These are phyloP conservation scores for Coemansia reversa DNA, from an alignment of 192 early-diverging fungal genomes.

Conservation along the genomic window DNA sequence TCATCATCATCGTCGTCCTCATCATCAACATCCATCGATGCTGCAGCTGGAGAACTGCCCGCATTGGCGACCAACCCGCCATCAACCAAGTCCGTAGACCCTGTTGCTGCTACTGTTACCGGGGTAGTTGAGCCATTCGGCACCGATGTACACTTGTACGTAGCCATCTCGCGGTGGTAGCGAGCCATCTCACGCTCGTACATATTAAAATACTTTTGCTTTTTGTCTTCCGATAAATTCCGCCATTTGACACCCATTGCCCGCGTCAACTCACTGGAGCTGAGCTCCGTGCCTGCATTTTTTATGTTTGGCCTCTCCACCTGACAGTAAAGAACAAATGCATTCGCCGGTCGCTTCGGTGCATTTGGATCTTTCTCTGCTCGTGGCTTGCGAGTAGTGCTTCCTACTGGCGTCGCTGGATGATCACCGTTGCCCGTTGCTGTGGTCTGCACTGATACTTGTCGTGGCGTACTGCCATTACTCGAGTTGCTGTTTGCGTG, in stretches of 20 bases:
- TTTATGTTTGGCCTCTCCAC: conserved; percentile 49
- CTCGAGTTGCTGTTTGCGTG: conserved; percentile 18
- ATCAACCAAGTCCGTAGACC: neutral
- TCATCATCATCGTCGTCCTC: conserved; percentile 12
- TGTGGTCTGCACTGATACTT: conserved; percentile 4
- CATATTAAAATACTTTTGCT: conserved; percentile 47
- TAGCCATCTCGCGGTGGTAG: conserved; percentile 48
- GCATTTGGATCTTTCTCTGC: conserved; percentile 52
- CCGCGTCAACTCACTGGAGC: conserved; percentile 47
- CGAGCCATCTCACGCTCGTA: conserved; percentile 51
- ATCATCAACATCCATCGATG: conserved; percentile 22
- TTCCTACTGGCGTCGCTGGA: neutral
- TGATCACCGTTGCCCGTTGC: conserved; percentile 9
- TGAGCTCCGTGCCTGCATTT: conserved; percentile 36
- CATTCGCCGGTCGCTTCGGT: conserved; percentile 54
- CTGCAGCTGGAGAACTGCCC: conserved; percentile 10
- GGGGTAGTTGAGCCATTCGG: neutral
- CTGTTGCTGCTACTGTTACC: neutral
- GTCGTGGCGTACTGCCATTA: conserved; percentile 32
- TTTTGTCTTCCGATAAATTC: conserved; percentile 36
- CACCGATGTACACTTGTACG: conserved; percentile 29
- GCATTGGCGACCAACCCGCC: neutral
- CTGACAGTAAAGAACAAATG: conserved; percentile 55
- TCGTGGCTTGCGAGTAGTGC: conserved; percentile 19
- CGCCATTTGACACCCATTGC: conserved; percentile 55